Base-by-base conservation (phyloP, 148 eudicot genomes). In the Vaccinium vitisidaea region DNA sequence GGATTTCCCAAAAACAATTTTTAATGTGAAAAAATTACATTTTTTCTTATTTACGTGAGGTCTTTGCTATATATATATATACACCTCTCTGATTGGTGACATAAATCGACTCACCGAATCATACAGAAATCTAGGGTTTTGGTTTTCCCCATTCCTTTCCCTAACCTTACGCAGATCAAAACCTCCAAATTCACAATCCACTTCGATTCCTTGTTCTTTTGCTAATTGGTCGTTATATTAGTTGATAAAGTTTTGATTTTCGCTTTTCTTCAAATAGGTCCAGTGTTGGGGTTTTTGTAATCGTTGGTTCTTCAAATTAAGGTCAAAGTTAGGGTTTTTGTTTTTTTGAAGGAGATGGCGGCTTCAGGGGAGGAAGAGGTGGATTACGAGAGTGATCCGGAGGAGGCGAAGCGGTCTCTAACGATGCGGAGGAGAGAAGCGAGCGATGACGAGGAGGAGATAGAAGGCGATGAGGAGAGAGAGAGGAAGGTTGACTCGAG, bases 351-450 rank as follows among this genome's bases (percentile, higher is more conserved):
- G 73, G 81, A 1, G 50, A 73, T 78, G 61, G 87, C 85, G 90
- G 87, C 87, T 49, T 80, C 81, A 69, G 81, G 63, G 54, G 94
- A 88, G 19, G 92, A 90, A 50, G 93, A 92, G 46, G 87, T 87
- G 49, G 99, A 97, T 87, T 97, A 95, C 84, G 98, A 94, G 90
- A 95, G 98, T 84, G 99, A 97, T 92, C 98, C 96, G 10, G 98
- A 95, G 84, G 98, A 97, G 82, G 93, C 91, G 23, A 93, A 91
- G 92, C 77, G 89, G 86, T 89, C 95, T 21, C 83, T 97, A 81
- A 92, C 88, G 86, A 90, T 88, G 98, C 92, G 98, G 32, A 85
- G 98, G 84, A 92, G 93, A 75, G 94, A 86, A 54, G 98, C 96
- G 67, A 94, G 98, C 75, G 98, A 95, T 69, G 99, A 97, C 18